Conservation (phyloP, 495 filamentous ascomycete species). For the Endocarpon pusillum region DNA sequence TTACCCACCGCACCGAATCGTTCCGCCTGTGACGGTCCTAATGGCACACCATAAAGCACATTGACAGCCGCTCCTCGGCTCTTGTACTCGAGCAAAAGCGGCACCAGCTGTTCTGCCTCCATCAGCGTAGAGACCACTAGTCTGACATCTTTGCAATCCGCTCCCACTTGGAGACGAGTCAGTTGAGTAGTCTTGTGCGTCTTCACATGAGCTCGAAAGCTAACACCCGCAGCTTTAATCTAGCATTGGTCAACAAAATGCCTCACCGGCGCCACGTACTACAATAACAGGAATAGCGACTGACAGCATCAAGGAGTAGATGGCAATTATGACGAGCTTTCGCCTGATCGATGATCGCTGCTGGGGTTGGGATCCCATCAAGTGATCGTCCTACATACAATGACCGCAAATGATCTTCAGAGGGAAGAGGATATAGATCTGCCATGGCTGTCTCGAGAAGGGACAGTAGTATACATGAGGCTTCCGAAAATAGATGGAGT, state of each 20-base stretch:
- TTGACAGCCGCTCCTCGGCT: slow-evolving; percentile 33
- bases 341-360: slow-evolving; percentile 50
- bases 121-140: slow-evolving; percentile 63
- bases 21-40: slow-evolving; percentile 40
- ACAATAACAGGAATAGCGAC: too few relatives aligned
- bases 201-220: slow-evolving; percentile 71
- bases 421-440: slow-evolving; percentile 5
- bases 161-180: slow-evolving; percentile 55
- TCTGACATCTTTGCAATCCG: slow-evolving; percentile 31
- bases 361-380: slow-evolving; percentile 43
- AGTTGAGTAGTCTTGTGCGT: slow-evolving; percentile 76
- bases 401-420: slow-evolving; percentile 14
- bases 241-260: too few relatives aligned
- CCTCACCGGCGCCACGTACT: too few relatives aligned
- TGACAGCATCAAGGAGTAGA: slow-evolving; percentile 49
- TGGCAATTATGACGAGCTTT: slow-evolving; percentile 53
- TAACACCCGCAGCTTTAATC: slow-evolving; percentile 38
- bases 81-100: slow-evolving; percentile 42
- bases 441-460: too few relatives aligned
- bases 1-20: slow-evolving; percentile 37
- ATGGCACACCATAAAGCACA: slow-evolving; percentile 62
- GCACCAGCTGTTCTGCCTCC: slow-evolving; percentile 55
- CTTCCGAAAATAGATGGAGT: too few relatives aligned
- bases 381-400: slow-evolving; percentile 47
- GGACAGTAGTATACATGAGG: too few relatives aligned